Percentiles rank a stretch among this genome's conserved stretches.
These are phyloP conservation scores for Boletus rubroflammeus DNA, from an alignment of 768 basidiomycete species.

Conservation along the genomic window DNA sequence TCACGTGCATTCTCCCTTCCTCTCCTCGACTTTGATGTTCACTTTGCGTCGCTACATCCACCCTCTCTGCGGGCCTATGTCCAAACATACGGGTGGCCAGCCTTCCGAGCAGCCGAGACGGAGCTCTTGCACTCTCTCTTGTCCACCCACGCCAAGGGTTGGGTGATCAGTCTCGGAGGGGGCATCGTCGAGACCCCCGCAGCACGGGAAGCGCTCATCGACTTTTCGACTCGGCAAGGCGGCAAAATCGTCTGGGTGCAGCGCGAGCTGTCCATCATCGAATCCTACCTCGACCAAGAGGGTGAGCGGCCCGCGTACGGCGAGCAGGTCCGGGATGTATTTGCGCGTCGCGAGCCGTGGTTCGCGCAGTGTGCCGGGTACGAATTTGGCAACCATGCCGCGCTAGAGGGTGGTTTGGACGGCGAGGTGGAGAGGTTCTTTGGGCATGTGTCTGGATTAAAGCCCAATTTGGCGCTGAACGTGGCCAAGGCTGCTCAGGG, in stretches of 20 bases:
- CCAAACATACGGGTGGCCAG: constrained; percentile 78
- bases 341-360: constrained; percentile 79
- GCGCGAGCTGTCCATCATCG: constrained; percentile 76
- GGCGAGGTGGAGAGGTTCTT: constrained; percentile 84
- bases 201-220: constrained; percentile 68
- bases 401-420: constrained; percentile 30
- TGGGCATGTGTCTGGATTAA: constrained; percentile 73
- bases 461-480: constrained; percentile 60
- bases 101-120: constrained; percentile 81
- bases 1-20: constrained; percentile 68
- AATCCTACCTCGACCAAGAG: constrained; percentile 75
- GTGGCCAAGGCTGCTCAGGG: constrained; percentile 37
- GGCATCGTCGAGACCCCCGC: constrained; percentile 86
- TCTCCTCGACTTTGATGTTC: constrained; percentile 80
- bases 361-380: constrained; percentile 77
- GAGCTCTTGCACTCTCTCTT: constrained; percentile 68
- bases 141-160: constrained; percentile 45
- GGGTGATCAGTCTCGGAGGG: constrained; percentile 89
- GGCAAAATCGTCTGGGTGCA: constrained; percentile 85
- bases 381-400: constrained; percentile 77
- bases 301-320: constrained; percentile 82
- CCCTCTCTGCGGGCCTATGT: constrained; percentile 75
- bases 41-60: constrained; percentile 63
- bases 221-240: constrained; percentile 48
- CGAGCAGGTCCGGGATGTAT: constrained; percentile 84